Evolutionary conservation across 805 yeast genomes (phyloP), one percentile per base, ranked within the genome.

Genomic region (Huiozyma sinensis): DNA sequence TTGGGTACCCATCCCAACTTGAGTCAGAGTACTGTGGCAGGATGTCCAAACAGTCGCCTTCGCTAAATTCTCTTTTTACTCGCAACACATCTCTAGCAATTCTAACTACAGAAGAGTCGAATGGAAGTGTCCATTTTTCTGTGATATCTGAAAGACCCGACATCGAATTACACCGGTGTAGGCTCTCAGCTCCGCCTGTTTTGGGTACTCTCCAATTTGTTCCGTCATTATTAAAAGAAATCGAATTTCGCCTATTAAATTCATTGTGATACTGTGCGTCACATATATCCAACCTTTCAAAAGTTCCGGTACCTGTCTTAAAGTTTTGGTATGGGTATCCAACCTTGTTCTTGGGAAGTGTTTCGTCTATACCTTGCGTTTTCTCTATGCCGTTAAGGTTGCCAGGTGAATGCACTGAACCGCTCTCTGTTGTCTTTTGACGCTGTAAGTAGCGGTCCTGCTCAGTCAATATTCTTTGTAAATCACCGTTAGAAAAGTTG

Each of bases 51-150:
- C 28, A 13, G 24, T 28, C 30, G 27, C n/a, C 33, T 13, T 42
- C 33, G 13, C 37, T 7, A 11, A 27, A 24, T 13, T 37, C 31
- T n/a, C 30, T 36, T 3, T 34, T 13, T 4, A 38, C n/a, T 9
- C 28, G 36, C 10, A 37, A 24, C 44, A 42, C 32, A 44, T 60
- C 58, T 41, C 61, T 51, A 8, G 65, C 65, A 44, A 59, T 46
- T 41, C 43, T 55, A 2, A 56, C 51, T 10, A 55, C 43, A 3
- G 65, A 59, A 1, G 62, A 55, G 40, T 61, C 64, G 44, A 60
- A 61, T 5, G 65, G 65, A 30, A 56, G 37, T 1, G 38, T 39
- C 66, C 66, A 61, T 9, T 44, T 33, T 28, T 57, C 61, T 6
- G 56, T 41, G 1, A 49, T 49, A 33, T 56, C 56, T 35, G 55